phyloP scores from a whole-genome alignment of 495 filamentous ascomycete species.

The Penicillium bovifimosum region DNA sequence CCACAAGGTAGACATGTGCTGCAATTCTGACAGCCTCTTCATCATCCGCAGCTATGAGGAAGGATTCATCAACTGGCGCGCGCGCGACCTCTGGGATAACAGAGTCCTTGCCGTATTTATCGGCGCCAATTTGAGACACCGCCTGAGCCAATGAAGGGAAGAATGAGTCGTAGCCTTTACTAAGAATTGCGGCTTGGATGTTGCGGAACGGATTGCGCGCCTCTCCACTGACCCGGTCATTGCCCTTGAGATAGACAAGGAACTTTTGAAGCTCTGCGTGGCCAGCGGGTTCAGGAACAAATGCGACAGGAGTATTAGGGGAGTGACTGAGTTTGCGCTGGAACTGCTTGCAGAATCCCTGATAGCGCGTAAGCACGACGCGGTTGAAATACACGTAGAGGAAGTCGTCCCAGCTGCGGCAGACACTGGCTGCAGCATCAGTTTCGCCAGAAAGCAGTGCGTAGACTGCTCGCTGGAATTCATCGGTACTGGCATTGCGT shows the following conservation, averaged over 20 bases:
- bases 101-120: conserved; percentile 13
- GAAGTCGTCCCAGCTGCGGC: conserved; percentile 79
- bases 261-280: conserved; percentile 38
- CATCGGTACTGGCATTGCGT: conserved; percentile 56
- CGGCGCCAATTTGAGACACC: conserved; percentile 29
- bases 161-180: conserved; percentile 35
- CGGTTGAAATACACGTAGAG: conserved; percentile 89
- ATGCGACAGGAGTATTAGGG: conserved; percentile 28
- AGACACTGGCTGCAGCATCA: conserved; percentile 66
- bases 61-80: conserved; percentile 29
- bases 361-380: conserved; percentile 54
- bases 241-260: conserved; percentile 32
- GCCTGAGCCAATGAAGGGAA: conserved; percentile 35
- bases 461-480: conserved; percentile 86
- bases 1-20: conserved; percentile 47
- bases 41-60: conserved; percentile 37
- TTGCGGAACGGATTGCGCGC: conserved; percentile 42
- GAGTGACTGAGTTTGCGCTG: conserved; percentile 38
- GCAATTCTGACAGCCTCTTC: conserved; percentile 39
- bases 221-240: conserved; percentile 34
- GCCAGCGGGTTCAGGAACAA: conserved; percentile 35
- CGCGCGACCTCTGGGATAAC: conserved; percentile 32
- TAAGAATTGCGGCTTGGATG: conserved; percentile 44
- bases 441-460: conserved; percentile 81
- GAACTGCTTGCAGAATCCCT: conserved; percentile 42